These are phyloP conservation scores for Penicillium sp. DNA, from an alignment of 2,329 filamentous ascomycete genomes.

Conservation along the genomic window DNA sequence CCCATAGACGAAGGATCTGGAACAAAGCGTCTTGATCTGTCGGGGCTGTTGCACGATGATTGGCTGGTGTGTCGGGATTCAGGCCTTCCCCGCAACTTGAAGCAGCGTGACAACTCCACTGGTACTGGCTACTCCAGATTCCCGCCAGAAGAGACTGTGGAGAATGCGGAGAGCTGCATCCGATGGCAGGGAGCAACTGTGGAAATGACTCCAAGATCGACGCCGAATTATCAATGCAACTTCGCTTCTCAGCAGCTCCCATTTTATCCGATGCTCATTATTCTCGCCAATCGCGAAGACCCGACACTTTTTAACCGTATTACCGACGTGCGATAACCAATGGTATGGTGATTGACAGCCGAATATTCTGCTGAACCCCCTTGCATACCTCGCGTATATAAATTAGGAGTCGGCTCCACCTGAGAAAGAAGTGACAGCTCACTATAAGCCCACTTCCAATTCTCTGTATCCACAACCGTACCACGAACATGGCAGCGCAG, in stretches of 20 bases:
- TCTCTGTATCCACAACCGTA: neutral
- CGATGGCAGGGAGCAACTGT: neutral
- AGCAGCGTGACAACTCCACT: neutral
- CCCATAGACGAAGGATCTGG: neutral
- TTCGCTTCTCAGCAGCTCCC: neutral
- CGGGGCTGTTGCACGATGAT: neutral
- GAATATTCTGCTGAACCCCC: too few relatives aligned
- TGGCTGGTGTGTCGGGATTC: slow-evolving; percentile 2
- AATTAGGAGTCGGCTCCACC: neutral
- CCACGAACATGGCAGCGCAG: neutral
- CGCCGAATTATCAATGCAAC: neutral
- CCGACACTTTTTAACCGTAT: neutral
- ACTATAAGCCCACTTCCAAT: neutral
- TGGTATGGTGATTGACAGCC: neutral
- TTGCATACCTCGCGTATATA: neutral
- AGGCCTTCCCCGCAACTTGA: slow-evolving; percentile 1
- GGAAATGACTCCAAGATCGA: neutral
- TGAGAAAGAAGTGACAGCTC: neutral
- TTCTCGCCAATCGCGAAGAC: too few relatives aligned
- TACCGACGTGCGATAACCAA: neutral
- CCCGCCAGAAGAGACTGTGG: neutral
- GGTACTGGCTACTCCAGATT: neutral
- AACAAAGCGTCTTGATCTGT: neutral
- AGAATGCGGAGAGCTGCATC: too few relatives aligned
- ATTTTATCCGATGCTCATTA: neutral